Evolutionary conservation across 352 stramenopile genomes (phyloP), one percentile per base, ranked within the genome.

Genomic region (Peronospora tabacina): DNA sequence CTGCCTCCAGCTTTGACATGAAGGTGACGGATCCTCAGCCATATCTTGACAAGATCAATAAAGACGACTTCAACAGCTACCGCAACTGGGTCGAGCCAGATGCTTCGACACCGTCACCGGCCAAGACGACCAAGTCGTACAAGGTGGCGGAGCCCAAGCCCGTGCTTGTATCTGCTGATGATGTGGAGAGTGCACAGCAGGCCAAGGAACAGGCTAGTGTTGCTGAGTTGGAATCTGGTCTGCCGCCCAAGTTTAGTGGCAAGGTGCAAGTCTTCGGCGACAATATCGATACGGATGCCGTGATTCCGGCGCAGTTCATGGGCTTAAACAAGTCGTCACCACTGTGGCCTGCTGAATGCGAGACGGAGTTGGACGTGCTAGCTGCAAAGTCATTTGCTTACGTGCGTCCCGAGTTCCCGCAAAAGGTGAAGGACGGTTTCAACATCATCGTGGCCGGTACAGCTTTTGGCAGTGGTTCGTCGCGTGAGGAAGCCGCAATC

Each of bases 221-320:
- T 6, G 75, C 74, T 8, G 69, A 68, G 11, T 45, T 85, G 3
- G 74, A 86, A 42, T 61, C 77, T 9, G 68, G 63, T 1, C 47
- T 87, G 47, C 72, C 76, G 8, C 59, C 71, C 7, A 56, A 70
- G 32, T 87, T 90, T 49, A 58, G 61, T 16, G 80, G 80, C 22
- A 85, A 84, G 35, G 79, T 80, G 32, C 79, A 90, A 43, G 42
- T 65, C 33, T 90, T 90, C 44, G 79, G 75, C 19, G 79, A 90
- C 68, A 85, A 90, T 49, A 77, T 90, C 7, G 79, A 90, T 58
- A 90, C 79, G 43, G 79, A 90, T 41, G 79, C 79, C 13, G 70
- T 90, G 47, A 90, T 90, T 44, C 79, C 79, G 4, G 79, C 79
- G 13, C 79, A 90, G 55, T 90, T 88, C 45, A 87, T 90, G 75